Conservation (phyloP, 768 basidiomycete genomes). For the Hemileccinum rubropunctum region DNA sequence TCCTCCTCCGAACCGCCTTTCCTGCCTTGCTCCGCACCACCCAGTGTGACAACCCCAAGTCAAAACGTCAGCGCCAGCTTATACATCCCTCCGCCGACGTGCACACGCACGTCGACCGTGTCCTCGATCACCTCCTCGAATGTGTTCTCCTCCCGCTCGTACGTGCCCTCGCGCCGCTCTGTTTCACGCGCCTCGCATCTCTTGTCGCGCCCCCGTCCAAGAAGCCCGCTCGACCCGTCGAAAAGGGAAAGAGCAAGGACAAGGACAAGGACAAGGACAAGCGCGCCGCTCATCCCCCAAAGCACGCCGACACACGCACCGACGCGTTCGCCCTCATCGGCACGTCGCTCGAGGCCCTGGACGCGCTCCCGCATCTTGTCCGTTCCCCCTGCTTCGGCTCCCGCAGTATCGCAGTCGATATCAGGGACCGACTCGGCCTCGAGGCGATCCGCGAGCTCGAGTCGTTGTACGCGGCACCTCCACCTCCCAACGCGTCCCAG, state of each 20-base stretch:
- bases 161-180: slow-evolving; percentile 20
- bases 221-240: not conserved
- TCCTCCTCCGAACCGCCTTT: slow-evolving; percentile 20
- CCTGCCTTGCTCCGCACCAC: slow-evolving; percentile 11
- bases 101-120: slow-evolving; percentile 8
- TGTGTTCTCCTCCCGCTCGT: slow-evolving; percentile 20
- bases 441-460: slow-evolving; percentile 29
- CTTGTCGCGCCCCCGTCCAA: slow-evolving; percentile 6
- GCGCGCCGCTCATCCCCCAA: not conserved
- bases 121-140: slow-evolving; percentile 19
- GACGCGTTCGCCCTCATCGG: slow-evolving; percentile 26
- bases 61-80: slow-evolving; percentile 12
- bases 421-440: slow-evolving; percentile 26
- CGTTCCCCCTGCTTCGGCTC: not conserved
- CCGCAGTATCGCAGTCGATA: not conserved
- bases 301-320: slow-evolving; percentile 15
- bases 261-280: slow-evolving; percentile 6
- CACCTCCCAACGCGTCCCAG: not conserved
- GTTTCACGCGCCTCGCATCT: slow-evolving; percentile 13
- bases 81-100: not conserved
- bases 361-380: slow-evolving; percentile 6
- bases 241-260: slow-evolving; percentile 2
- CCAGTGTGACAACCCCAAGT: slow-evolving; percentile 7
- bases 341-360: slow-evolving; percentile 17
- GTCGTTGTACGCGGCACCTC: slow-evolving; percentile 10